Conservation (phyloP, 345 rosid species). For the Dovyalis caffra region DNA sequence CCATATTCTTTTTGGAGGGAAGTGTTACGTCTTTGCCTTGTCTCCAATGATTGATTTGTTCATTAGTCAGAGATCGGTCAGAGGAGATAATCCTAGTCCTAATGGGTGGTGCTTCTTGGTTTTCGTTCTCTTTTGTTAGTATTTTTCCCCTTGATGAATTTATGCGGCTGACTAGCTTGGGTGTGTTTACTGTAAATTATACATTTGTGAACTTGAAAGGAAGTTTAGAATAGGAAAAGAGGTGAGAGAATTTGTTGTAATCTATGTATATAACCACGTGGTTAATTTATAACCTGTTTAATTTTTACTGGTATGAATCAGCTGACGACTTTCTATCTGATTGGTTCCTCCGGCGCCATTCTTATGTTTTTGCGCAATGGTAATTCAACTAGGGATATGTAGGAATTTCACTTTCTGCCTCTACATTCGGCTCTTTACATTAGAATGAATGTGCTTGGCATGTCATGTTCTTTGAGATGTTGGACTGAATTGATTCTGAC, state of each 20-base stretch:
- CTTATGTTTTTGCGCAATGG: neutral
- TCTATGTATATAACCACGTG: constrained; percentile 40
- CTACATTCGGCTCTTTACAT: neutral
- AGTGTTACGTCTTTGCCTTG: constrained; percentile 37
- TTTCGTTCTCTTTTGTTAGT: neutral
- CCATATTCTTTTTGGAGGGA: constrained; percentile 71
- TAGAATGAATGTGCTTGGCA: neutral
- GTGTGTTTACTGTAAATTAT: constrained; percentile 36
- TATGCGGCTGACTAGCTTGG: constrained; percentile 17
- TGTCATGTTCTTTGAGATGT: neutral
- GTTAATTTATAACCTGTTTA: constrained; percentile 8
- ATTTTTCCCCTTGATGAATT: constrained; percentile 2
- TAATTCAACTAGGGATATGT: neutral
- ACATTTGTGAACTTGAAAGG: constrained; percentile 21
- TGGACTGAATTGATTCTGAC: neutral
- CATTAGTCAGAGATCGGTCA: constrained; percentile 28
- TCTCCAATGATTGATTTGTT: constrained; percentile 51
- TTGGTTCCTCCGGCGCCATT: neutral
- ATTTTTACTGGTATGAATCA: neutral
- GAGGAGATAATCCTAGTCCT: constrained; percentile 25
- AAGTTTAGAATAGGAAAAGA: constrained; percentile 28
- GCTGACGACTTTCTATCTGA: neutral
- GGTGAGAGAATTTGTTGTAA: constrained; percentile 33
- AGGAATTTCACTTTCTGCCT: neutral
- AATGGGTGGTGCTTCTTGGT: constrained; percentile 22